Base-by-base conservation (phyloP, 352 stramenopile species). In the Globisporangium solare region DNA sequence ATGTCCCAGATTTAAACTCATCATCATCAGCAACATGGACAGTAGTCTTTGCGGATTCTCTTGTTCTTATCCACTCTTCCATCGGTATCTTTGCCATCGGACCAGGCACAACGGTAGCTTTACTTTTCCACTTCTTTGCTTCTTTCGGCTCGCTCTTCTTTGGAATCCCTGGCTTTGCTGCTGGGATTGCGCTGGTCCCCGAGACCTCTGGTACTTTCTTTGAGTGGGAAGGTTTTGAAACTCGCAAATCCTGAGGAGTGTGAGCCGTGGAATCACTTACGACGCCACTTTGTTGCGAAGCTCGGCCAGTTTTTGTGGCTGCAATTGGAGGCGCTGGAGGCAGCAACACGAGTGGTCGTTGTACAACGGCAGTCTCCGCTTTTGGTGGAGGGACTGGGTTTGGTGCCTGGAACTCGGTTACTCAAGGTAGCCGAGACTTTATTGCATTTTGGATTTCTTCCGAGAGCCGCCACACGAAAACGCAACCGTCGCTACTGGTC, bases 401-500 rank as follows among this genome's bases (percentile, higher is more conserved):
- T 15, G 61, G 48, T 0, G 39, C 52, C n/a, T 71, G 59, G 0
- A 41, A 35, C 11, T 89, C 75, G 24, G 46, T 59, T 15, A 81
- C 62, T 18, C 64, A 64, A 21, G 71, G 78, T 12, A 93, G 47
- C 6, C 63, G 66, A 4, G 75, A 47, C 32, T 92, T 91, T 37
- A 92, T 90, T 4, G 74, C 67, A 14, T 51, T 61, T 52, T 93
- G 81, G 47, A 95, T 75, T 31, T 89, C 77, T 11, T 92, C 78
- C 3, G 78, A 74, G 12, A 96, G 70, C 48, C 88, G 50, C 88
- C 88, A 97, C 21, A 97, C 84, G 49, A 97, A 93, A 42, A 97
- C 76, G 39, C 81, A 96, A 3, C 90, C 83, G 60, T 97, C 87
- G 54, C 68, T 86, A 52, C 84, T 93, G 8, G 71, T 65, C 3